Evolutionary conservation across 495 filamentous ascomycete genomes (phyloP), one percentile per base, ranked within the genome.

Genomic region (Ramalina intermedia): DNA sequence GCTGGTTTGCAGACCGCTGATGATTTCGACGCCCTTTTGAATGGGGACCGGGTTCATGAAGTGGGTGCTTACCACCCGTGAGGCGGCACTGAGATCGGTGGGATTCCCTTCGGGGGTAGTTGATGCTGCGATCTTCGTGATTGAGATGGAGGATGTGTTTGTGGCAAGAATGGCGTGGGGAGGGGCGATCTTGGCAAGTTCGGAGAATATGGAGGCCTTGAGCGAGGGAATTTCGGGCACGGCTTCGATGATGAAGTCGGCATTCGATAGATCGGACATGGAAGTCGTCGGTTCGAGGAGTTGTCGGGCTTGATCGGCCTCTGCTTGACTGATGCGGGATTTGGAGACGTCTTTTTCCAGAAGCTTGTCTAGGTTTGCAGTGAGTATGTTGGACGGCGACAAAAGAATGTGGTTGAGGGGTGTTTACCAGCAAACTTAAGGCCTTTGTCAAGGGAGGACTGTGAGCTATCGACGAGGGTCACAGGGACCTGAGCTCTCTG

Each of bases 41-140:
- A 99, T 67, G 1, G 91, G 93, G 0, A 99, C 91, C 0, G 91
- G 91, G 71, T 99, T 99, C 91, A 99, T 99, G 68, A 99, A 99
- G 65, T 99, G 91, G 42, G 93, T 96, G 45, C 85, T 84, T 43
- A 99, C 78, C 1, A 99, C 91, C 37, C 93, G 80, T 24, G 87
- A 87, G 41, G 87, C 79, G 26, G 83, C 84, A 46, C 83, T 80
- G 27, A 83, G 79, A 63, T 94, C 84, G 8, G 64, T 88, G 0
- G 87, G 81, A 59, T 89, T 76, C 44, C 66, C 64, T 12, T 43
- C 37, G 0, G 72, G 65, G 3, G 80, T 83, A 1, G 89, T 85
- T 13, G 91, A 77, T 18, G 85, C 84, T 27, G 91, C 91, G 56
- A 99, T 94, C 63, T 81, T 86, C 44, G 91, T 99, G 63, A 99